Evolutionary conservation across 352 stramenopile species (phyloP), one percentile per base, ranked within the genome.

Genomic region (Phytophthora rubi): DNA sequence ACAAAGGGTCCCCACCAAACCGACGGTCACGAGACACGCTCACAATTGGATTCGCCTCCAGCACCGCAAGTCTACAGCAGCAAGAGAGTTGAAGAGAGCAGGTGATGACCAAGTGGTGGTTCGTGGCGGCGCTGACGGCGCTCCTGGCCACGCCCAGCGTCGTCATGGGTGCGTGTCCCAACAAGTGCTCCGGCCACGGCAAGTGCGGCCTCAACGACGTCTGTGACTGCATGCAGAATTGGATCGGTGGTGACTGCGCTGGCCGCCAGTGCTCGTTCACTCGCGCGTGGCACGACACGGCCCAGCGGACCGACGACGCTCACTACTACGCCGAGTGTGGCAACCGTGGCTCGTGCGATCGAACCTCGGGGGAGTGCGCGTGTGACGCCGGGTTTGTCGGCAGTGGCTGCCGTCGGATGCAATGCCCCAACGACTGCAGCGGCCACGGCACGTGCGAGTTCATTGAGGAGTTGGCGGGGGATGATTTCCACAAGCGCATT

Each of bases 371-470:
- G 7, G 63, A 76, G 26, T 98, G 95, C 48, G 49, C 59, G 7
- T 98, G 95, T 62, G 86, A 98, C 47, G 67, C 79, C 2, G 90
- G 86, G 9, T 98, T 97, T 63, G 63, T 62, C 1, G 90, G 90
- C 32, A 79, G 80, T 47, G 87, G 88, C 0, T 97, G 91, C 51
- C 76, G 90, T 33, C 77, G 81, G 6, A 74, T 82, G 13, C 70
- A 82, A 16, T 94, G 86, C 53, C 79, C 81, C 0, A 79, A 82
- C 9, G 71, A 72, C 54, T 94, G 88, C 74, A 80, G 71, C 21
- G 65, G 66, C 1, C 82, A 77, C 30, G 88, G 88, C 35, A 82
- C 75, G 16, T 95, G 88, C 53, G 71, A 92, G n/a, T 91, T 81
- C 26, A 93, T 91, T 68, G 75, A 82, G n/a, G 80, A 92, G 54